phyloP scores from a whole-genome alignment of 2,329 filamentous ascomycete genomes.

The Waltergamsia citrina region DNA sequence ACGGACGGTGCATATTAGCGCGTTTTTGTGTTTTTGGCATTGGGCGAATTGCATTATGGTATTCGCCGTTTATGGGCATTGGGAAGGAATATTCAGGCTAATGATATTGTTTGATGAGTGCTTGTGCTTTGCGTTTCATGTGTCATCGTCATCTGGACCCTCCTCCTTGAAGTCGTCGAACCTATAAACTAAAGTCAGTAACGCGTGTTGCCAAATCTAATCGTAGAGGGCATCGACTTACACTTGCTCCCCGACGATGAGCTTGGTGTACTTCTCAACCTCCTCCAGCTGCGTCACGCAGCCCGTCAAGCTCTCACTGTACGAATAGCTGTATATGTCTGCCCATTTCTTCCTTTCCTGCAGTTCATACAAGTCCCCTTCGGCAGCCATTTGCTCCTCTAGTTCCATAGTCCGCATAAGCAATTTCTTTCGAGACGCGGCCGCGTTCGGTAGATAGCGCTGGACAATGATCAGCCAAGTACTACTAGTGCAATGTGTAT shows the following conservation, averaged over 20 bases:
- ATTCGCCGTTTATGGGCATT: neutral
- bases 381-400: slow-evolving; percentile 21
- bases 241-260: slow-evolving; percentile 46
- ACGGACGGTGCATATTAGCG: slow-evolving; percentile 30
- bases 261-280: slow-evolving; percentile 46
- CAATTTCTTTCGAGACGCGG: slow-evolving; percentile 40
- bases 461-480: slow-evolving; percentile 1
- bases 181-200: slow-evolving; percentile 11
- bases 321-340: slow-evolving; percentile 47
- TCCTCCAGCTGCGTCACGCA: slow-evolving; percentile 45
- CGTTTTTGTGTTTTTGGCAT: neutral
- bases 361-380: neutral
- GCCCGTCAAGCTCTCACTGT: slow-evolving; percentile 42
- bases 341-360: slow-evolving; percentile 33
- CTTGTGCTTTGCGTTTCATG: no score
- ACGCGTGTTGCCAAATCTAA: neutral
- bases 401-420: slow-evolving; percentile 35
- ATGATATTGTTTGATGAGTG: neutral
- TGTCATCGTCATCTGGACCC: slow-evolving; percentile 11
- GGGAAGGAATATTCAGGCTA: neutral
- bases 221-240: slow-evolving; percentile 12
- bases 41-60: neutral
- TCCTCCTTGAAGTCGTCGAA: slow-evolving; percentile 20
- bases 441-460: slow-evolving; percentile 47
- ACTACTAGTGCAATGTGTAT: no score